phyloP scores from a whole-genome alignment of 257 asterid genomes.

The Nicotiana otophora region DNA sequence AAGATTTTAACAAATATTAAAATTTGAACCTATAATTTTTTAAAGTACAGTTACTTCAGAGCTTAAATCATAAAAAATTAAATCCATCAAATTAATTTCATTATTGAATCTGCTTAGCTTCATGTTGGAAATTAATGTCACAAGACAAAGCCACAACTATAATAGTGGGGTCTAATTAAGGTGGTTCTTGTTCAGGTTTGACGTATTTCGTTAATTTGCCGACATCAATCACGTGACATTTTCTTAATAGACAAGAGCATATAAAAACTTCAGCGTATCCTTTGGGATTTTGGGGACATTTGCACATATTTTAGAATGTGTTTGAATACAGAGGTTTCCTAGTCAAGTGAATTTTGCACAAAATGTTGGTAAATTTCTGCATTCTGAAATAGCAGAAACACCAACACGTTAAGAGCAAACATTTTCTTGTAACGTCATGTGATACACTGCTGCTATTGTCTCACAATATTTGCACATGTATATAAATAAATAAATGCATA shows the following conservation, averaged over 20 bases:
- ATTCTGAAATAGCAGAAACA: background rate
- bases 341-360: slow-evolving; percentile 7
- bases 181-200: background rate
- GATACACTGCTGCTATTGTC: slow-evolving; percentile 26
- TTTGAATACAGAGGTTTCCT: background rate
- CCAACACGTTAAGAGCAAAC: slow-evolving; percentile 8
- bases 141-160: background rate
- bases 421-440: slow-evolving; percentile 21
- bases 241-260: background rate
- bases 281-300: background rate
- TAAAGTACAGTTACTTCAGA: background rate
- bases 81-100: background rate
- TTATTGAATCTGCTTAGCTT: fast-evolving
- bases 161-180: background rate
- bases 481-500: background rate
- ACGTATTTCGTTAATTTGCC: slow-evolving; percentile 15
- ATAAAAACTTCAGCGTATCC: background rate
- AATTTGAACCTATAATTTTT: background rate
- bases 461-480: slow-evolving; percentile 1
- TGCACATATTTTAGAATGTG: background rate
- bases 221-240: slow-evolving; percentile 31
- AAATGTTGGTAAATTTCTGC: background rate
- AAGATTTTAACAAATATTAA: background rate
- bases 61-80: too few species aligned
- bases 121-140: background rate